phyloP scores from a whole-genome alignment of 176 grass and related monocot species.

The Microstegium vimineum region DNA sequence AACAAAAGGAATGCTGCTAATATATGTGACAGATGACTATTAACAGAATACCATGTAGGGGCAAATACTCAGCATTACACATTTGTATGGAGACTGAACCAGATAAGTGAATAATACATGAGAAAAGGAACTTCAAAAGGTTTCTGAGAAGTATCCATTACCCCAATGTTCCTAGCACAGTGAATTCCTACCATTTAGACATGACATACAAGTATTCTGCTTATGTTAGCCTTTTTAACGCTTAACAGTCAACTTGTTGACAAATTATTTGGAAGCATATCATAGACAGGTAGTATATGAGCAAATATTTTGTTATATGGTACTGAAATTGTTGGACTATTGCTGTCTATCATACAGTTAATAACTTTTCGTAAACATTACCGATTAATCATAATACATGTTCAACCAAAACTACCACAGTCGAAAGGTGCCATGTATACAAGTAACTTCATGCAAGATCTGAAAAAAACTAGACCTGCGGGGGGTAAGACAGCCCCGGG shows the following conservation, averaged over 20 bases:
- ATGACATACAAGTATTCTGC: not conserved
- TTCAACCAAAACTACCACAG: not conserved
- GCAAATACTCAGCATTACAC: not conserved
- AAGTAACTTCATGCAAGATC: not conserved
- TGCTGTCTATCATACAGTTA: not conserved
- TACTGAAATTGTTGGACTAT: not conserved
- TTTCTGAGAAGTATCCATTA: not conserved
- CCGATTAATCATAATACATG: not conserved
- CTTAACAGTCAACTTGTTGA: not conserved
- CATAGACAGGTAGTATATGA: not conserved
- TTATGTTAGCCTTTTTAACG: not conserved
- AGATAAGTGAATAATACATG: not conserved
- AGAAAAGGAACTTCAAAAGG: conserved; percentile 1
- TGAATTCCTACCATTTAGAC: not conserved
- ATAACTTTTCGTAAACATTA: not conserved
- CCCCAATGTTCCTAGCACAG: not conserved
- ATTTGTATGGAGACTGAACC: not conserved
- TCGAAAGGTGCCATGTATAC: not conserved
- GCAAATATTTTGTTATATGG: not conserved
- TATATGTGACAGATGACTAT: not conserved
- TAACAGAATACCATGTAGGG: not conserved
- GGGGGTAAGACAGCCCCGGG: too few species aligned
- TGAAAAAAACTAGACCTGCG: too few species aligned
- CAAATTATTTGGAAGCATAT: not conserved
- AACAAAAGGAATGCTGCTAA: not conserved